Evolutionary conservation across 2,329 filamentous ascomycete species (phyloP).

Genomic region (Hymenoscyphus albidus): DNA sequence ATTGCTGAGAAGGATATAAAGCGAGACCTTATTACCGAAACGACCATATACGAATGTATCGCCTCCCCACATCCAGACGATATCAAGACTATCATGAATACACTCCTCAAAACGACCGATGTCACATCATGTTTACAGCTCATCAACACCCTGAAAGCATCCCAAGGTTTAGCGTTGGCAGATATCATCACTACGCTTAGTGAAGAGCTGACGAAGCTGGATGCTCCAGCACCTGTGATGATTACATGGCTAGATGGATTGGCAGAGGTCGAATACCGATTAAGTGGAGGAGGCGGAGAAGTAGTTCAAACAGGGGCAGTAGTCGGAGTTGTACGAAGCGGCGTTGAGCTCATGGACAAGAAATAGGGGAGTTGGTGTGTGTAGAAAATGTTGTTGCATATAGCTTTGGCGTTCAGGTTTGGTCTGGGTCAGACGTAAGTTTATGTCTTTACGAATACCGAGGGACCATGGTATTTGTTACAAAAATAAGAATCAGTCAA

Average conservation of each 20-base stretch:
- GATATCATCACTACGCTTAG: slow-evolving; percentile 87
- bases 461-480: not conserved
- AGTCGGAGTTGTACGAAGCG: slow-evolving; percentile 81
- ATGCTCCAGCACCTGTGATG: slow-evolving; percentile 82
- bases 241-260: slow-evolving; percentile 88
- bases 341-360: slow-evolving; percentile 67
- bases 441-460: not conserved
- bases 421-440: not conserved
- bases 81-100: slow-evolving; percentile 78
- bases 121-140: slow-evolving; percentile 86
- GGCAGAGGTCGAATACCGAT: slow-evolving; percentile 86
- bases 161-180: slow-evolving; percentile 82
- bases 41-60: slow-evolving; percentile 94
- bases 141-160: slow-evolving; percentile 80
- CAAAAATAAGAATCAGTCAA: not conserved
- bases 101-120: slow-evolving; percentile 78
- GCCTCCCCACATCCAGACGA: slow-evolving; percentile 90
- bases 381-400: slow-evolving; percentile 3
- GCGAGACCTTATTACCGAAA: slow-evolving; percentile 84
- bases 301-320: slow-evolving; percentile 86
- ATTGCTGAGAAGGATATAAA: slow-evolving; percentile 61
- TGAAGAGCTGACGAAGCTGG: slow-evolving; percentile 76
- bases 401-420: slow-evolving; percentile 5
- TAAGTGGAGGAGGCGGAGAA: slow-evolving; percentile 85
- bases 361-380: slow-evolving; percentile 16